phyloP scores from a whole-genome alignment of 177 flowering plant genomes.

The Telopea speciosissima region DNA sequence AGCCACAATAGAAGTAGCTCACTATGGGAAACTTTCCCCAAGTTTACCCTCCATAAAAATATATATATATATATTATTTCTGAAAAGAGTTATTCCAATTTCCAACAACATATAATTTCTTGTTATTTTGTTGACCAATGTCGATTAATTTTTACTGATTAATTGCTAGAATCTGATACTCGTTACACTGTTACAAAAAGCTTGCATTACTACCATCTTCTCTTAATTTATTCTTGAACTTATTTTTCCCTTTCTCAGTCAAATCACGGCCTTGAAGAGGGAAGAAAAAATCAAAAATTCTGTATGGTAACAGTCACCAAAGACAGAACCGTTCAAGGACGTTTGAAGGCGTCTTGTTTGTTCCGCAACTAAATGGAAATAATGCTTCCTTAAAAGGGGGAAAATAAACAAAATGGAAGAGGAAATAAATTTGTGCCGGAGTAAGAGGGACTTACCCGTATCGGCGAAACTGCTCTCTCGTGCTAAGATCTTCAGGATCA shows the following conservation, averaged over 20 bases:
- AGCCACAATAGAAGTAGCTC: neutral
- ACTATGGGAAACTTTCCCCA: neutral
- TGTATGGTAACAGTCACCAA: neutral
- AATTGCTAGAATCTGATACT: too few relatives aligned
- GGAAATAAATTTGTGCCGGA: neutral
- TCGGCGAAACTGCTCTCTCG: conserved; percentile 68
- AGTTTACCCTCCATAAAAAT: neutral
- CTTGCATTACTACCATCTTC: too few relatives aligned
- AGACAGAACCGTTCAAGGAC: neutral
- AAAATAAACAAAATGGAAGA: neutral
- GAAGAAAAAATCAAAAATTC: too few relatives aligned
- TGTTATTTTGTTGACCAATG: too few relatives aligned
- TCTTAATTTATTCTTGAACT: too few relatives aligned
- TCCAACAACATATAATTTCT: too few relatives aligned
- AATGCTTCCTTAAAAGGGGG: too few relatives aligned
- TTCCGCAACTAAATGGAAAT: neutral
- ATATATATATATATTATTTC: too few relatives aligned
- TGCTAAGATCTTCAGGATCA: conserved; percentile 65
- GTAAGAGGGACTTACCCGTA: conserved; percentile 46
- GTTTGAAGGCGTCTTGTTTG: neutral
- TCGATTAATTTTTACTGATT: too few relatives aligned
- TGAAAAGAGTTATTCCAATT: too few relatives aligned
- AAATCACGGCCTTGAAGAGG: neutral
- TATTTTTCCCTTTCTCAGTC: neutral
- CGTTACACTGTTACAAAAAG: too few relatives aligned